These are phyloP conservation scores for Xylariaceae sp. DNA, from an alignment of 2,329 filamentous ascomycete genomes.

Conservation along the genomic window DNA sequence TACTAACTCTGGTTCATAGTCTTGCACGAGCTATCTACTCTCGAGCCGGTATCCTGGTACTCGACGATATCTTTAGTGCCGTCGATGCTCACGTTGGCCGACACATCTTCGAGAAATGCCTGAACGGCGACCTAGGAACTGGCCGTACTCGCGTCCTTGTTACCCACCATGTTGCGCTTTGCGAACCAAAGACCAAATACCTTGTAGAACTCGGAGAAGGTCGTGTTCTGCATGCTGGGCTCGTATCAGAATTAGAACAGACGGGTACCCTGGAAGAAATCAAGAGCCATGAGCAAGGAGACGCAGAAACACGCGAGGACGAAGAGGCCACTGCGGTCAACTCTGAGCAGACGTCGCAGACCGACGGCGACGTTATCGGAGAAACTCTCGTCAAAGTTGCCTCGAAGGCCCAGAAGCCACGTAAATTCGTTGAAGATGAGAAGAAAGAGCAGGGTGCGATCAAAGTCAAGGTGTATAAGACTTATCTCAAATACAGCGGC, in stretches of 20 bases:
- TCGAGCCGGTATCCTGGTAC: conserved; percentile 67
- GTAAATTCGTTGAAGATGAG: conserved; percentile 76
- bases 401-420: conserved; percentile 46
- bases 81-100: conserved; percentile 78
- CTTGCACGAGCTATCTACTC: conserved; percentile 79
- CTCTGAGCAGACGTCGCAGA: conserved; percentile 46
- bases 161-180: conserved; percentile 74
- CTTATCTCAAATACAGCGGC: conserved; percentile 65
- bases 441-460: conserved; percentile 67
- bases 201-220: conserved; percentile 71
- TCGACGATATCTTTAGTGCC: conserved; percentile 82
- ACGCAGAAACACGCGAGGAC: conserved; percentile 45
- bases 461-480: conserved; percentile 61
- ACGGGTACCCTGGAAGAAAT: conserved; percentile 55
- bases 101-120: conserved; percentile 72
- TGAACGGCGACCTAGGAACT: conserved; percentile 65
- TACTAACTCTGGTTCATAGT: conserved; percentile 17
- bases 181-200: conserved; percentile 67
- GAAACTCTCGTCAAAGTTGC: conserved; percentile 46
- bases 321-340: conserved; percentile 51
- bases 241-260: conserved; percentile 59
- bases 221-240: conserved; percentile 58
- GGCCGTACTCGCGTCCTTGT: conserved; percentile 73
- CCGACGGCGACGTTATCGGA: conserved; percentile 35
- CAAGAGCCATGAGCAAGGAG: conserved; percentile 50